These are phyloP conservation scores for Daedaleopsis nitida DNA, from an alignment of 768 basidiomycete species.

Conservation along the genomic window DNA sequence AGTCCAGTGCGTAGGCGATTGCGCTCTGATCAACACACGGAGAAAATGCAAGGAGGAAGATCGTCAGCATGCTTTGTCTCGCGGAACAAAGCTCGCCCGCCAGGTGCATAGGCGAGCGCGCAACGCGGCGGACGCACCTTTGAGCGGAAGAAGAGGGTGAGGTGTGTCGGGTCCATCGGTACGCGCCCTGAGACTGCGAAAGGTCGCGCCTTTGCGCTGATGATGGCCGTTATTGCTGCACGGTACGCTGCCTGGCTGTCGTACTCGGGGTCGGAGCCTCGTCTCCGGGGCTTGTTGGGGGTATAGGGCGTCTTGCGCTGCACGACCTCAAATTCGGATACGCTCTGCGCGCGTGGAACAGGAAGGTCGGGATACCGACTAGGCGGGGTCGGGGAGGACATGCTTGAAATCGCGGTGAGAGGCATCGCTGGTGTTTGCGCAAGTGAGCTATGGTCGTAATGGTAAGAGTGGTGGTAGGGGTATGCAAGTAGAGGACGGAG, in stretches of 20 bases:
- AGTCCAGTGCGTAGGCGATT: constrained; percentile 79
- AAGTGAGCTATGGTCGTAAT: not conserved
- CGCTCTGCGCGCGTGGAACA: constrained; percentile 43
- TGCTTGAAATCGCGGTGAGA: constrained; percentile 23
- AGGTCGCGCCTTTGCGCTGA: constrained; percentile 60
- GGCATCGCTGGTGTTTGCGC: constrained; percentile 15
- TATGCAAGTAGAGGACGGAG: not conserved
- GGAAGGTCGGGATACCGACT: constrained; percentile 45
- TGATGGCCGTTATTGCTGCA: constrained; percentile 54
- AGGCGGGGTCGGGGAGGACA: constrained; percentile 27
- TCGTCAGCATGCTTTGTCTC: not conserved
- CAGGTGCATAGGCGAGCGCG: not conserved
- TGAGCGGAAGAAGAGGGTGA: constrained; percentile 78
- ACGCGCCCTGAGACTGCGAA: constrained; percentile 71
- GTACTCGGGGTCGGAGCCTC: constrained; percentile 42
- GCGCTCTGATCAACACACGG: constrained; percentile 51
- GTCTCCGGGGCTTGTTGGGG: constrained; percentile 25
- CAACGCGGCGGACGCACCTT: constrained; percentile 49
- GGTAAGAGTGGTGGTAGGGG: not conserved
- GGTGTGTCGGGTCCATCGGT: constrained; percentile 64
- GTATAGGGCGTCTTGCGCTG: constrained; percentile 24
- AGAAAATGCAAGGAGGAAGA: not conserved
- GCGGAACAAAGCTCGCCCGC: no score
- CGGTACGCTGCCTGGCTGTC: constrained; percentile 56
- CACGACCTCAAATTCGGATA: constrained; percentile 70